A percentile compares a stretch with the other conserved stretches of the same genome.
Evolutionary conservation across 176 grass and related monocot species (phyloP).

Genomic region (Ananas comosus): DNA sequence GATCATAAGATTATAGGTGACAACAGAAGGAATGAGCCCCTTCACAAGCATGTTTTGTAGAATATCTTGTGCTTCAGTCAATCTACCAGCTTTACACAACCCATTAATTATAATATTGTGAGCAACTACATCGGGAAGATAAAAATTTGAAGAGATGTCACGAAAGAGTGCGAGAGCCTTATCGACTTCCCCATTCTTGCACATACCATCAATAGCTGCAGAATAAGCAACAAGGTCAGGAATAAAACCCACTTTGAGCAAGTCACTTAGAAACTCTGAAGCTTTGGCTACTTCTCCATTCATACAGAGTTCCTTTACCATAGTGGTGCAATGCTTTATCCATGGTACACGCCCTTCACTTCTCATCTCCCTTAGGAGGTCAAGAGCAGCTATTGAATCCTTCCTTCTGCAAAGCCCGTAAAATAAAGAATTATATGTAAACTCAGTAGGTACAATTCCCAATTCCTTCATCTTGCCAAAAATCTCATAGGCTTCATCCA

Average conservation of each 20-base stretch:
- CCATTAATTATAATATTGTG: slow-evolving; percentile 94
- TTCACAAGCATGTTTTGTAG: slow-evolving; percentile 72
- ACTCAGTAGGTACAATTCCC: slow-evolving; percentile 50
- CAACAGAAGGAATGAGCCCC: slow-evolving; percentile 60
- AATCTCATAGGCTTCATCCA: slow-evolving; percentile 62
- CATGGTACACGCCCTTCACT: slow-evolving; percentile 45
- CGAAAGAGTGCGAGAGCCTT: slow-evolving; percentile 48
- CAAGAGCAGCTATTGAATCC: slow-evolving; percentile 37
- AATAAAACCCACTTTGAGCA: slow-evolving; percentile 69
- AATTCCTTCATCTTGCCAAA: slow-evolving; percentile 54
- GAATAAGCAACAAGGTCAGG: slow-evolving; percentile 86
- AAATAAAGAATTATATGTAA: slow-evolving; percentile 83
- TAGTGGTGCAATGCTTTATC: slow-evolving; percentile 82
- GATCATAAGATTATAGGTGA: slow-evolving; percentile 92
- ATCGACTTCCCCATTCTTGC: slow-evolving; percentile 51
- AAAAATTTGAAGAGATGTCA: slow-evolving; percentile 50
- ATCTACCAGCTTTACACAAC: slow-evolving; percentile 60
- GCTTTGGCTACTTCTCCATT: slow-evolving; percentile 67
- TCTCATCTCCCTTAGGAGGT: slow-evolving; percentile 59
- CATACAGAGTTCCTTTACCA: slow-evolving; percentile 69
- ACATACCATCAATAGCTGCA: slow-evolving; percentile 68
- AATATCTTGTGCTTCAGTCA: slow-evolving; percentile 52
- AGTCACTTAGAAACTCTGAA: slow-evolving; percentile 55
- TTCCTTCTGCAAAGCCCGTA: slow-evolving; percentile 50
- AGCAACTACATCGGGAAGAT: slow-evolving; percentile 91